Base-by-base conservation (phyloP, 345 rosid genomes). In the Arabis alpina region DNA sequence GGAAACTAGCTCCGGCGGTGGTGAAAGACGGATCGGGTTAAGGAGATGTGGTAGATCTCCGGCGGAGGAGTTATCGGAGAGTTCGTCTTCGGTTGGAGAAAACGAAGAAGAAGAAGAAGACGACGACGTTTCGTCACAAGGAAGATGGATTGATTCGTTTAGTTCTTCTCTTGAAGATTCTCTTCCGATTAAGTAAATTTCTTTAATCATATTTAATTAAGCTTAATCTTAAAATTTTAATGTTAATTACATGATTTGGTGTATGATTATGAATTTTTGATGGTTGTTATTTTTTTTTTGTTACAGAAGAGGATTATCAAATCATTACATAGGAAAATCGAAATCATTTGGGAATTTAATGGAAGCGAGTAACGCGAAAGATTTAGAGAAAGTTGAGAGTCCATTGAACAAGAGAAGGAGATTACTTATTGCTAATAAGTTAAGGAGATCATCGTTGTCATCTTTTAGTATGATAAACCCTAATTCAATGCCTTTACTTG, bases 321-420 rank as follows among this genome's bases (percentile, higher is more conserved):
- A 80, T 68, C 90, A 92, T 70, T 89, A 79, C 62, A 14, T 81
- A 0, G 98, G 98, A 39, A 92, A 86, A 80, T 89, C 94, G 13
- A 92, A 89, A 68, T 92, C 98, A 9, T 92, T 92, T 64, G 83
- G 79, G 8, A 88, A 85, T 79, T 63, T 92, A 6, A 36, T 85
- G 40, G 96, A 88, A 44, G 80, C 60, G 72, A 79, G 65, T 51
- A 63, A 62, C 19, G 78, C 76, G 4, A 86, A 86, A 49, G 92
- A 87, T 55, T 45, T 92, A 64, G 81, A 61, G 79, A 89, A 89
- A 75, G 66, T 74, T 36, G 98, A 92, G 79, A 88, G 84, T 64
- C 85, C 92, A 8, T 84, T 92, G 68, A 92, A 88, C 80, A 92
- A 89, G 76, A 86, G 87, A 61, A 80, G 98, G 34, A 81, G 96